Percentiles rank a stretch among this genome's conserved stretches.
phyloP scores from a whole-genome alignment of 441 rosid genomes.

The Populus hybrid region DNA sequence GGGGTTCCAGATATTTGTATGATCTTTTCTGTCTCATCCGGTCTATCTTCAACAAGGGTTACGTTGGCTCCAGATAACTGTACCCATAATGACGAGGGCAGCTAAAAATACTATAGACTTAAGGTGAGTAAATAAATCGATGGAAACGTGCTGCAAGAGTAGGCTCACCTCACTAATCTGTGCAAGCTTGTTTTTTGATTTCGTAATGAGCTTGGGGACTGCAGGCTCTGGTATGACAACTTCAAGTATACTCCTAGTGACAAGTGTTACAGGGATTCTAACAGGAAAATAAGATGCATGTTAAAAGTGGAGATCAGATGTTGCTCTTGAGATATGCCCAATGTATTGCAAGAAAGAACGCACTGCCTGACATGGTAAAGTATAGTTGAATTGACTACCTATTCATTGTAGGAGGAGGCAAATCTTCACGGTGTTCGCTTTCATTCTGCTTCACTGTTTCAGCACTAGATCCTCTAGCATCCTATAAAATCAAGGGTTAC shows the following conservation, averaged over 20 bases:
- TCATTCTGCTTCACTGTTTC: slow-evolving; percentile 53
- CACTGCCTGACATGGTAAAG: background rate
- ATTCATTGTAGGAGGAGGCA: slow-evolving; percentile 37
- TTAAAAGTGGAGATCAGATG: slow-evolving; percentile 5
- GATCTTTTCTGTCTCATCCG: slow-evolving; percentile 59
- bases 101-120: background rate
- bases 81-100: slow-evolving; percentile 15
- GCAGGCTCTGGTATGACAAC: slow-evolving; percentile 85
- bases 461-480: slow-evolving; percentile 38
- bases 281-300: slow-evolving; percentile 1
- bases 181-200: slow-evolving; percentile 82
- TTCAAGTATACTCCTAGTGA: slow-evolving; percentile 89
- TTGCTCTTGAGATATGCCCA: background rate
- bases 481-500: slow-evolving; percentile 41
- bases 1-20: slow-evolving; percentile 89
- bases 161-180: slow-evolving; percentile 85
- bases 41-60: slow-evolving; percentile 67
- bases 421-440: slow-evolving; percentile 65
- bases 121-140: background rate
- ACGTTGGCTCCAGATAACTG: slow-evolving; percentile 95
- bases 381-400: slow-evolving; percentile 39
- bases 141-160: slow-evolving; percentile 4
- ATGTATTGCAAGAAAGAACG: background rate
- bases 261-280: slow-evolving; percentile 73
- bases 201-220: slow-evolving; percentile 81